Base-by-base conservation (phyloP, 1,139 yeast genomes). In the Suhomyces terraborum region DNA sequence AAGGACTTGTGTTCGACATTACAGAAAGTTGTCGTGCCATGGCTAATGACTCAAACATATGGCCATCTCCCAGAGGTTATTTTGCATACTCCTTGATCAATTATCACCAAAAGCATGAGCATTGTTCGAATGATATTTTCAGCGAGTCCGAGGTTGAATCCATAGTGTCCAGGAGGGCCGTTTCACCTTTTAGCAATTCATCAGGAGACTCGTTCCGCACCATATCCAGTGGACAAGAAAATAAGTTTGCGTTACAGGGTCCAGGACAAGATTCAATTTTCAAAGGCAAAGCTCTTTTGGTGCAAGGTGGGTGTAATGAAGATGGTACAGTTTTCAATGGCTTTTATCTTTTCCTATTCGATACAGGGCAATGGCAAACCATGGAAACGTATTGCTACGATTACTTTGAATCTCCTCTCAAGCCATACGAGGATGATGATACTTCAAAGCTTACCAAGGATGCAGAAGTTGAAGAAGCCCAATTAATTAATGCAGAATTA, bases 291-390 rank as follows among this genome's bases (percentile, higher is more conserved):
- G 62, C 67, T 3, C 54, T 72, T 12, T 31, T 73, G 9, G 55
- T 73, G 3, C 77, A 72, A 28, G 78, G 78, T 3, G 78, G 78
- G 2, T 64, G 70, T 40, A 59, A 66, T 44, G 69, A 69, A 8
- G 38, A 57, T 1, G 45, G 51, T 8, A 52, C 62, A 12, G 56
- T 61, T 3, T 70, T 64, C 42, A 56, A 67, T 35, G 75, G 69
- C 43, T 55, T 71, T 37, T 66, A 56, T 43, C 28, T 66, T 13
- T 71, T 66, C 50, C 49, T 55, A 9, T 70, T 73, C 43, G 60
- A 56, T 10, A 59, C 64, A 0, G 67, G 69, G 5, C 54, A 55
- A 36, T 73, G 77, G 77, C 60, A 56, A 36, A 48, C 53, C 16
- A 40, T 66, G 28, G 50, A 54, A 6, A 69, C 76, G 0, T 72